Evolutionary conservation across 129 eudicot genomes (phyloP).

Genomic region (Erigeron canadensis): DNA sequence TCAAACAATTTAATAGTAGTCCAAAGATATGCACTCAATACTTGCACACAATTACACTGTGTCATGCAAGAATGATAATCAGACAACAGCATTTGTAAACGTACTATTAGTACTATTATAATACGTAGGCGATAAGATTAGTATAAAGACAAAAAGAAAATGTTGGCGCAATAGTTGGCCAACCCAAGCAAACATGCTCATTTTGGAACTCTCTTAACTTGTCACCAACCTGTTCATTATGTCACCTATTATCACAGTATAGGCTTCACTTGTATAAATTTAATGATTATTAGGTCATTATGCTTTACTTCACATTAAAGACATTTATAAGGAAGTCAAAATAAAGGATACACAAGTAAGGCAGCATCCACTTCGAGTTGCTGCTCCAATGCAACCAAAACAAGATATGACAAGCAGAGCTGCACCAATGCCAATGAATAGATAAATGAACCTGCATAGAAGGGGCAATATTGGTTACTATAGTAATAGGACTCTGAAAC

Average conservation of each 20-base stretch:
- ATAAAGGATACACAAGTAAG: conserved; percentile 80
- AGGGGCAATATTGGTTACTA: conserved; percentile 6
- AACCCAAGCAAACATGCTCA: background rate
- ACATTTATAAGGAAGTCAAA: background rate
- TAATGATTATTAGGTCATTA: conserved; percentile 7
- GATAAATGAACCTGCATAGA: conserved; percentile 79
- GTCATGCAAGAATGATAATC: background rate
- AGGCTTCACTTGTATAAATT: background rate
- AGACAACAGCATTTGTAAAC: background rate
- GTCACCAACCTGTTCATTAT: background rate
- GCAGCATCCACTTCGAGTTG: conserved; percentile 84
- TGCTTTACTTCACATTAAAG: background rate
- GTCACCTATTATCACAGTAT: background rate
- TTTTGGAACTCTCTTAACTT: background rate
- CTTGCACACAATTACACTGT: background rate
- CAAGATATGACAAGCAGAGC: conserved; percentile 68
- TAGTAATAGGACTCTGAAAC: too few species aligned
- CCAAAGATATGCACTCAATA: background rate
- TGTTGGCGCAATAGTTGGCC: background rate
- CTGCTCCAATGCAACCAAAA: conserved; percentile 86
- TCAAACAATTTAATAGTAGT: background rate
- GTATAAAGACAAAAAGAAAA: background rate
- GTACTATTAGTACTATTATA: background rate
- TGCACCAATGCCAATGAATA: conserved; percentile 70
- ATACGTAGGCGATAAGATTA: background rate